Conservation (phyloP, 2,329 filamentous ascomycete species). For the Fusarium coffeatum region DNA sequence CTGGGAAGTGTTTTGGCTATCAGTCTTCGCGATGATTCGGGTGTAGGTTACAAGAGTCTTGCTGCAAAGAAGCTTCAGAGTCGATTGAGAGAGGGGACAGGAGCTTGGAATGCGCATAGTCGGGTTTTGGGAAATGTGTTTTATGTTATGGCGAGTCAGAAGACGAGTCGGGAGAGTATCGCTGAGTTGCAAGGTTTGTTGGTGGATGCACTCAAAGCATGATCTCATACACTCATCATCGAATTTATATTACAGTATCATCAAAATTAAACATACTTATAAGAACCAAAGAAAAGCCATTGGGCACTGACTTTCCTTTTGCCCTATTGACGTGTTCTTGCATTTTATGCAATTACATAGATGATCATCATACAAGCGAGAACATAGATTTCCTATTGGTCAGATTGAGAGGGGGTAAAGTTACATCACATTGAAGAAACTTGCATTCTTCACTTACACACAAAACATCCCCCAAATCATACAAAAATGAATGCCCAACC, state of each 20-base stretch:
- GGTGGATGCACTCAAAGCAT: constrained; percentile 25
- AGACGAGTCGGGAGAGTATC: constrained; percentile 49
- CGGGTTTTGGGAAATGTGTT: constrained; percentile 68
- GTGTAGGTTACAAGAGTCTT: constrained; percentile 60
- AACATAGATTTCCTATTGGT: background rate
- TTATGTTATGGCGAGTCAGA: constrained; percentile 68
- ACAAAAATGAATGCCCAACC: constrained; percentile 17
- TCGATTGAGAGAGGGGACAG: constrained; percentile 47
- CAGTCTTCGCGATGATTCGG: constrained; percentile 57
- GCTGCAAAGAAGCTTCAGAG: constrained; percentile 59
- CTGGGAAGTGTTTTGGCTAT: constrained; percentile 81
- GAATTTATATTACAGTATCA: background rate
- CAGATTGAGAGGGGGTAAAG: constrained; percentile 4
- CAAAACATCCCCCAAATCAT: background rate
- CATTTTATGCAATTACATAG: constrained; percentile 19
- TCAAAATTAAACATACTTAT: too few species aligned
- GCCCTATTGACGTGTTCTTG: background rate
- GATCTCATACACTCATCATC: background rate
- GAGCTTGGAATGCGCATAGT: constrained; percentile 63
- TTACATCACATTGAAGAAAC: constrained; percentile 4
- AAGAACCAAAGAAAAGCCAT: too few species aligned
- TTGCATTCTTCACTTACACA: constrained; percentile 3
- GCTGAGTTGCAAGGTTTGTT: constrained; percentile 36
- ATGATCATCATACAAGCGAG: constrained; percentile 9
- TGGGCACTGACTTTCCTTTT: too few species aligned